Evolutionary conservation across 2,329 filamentous ascomycete species (phyloP), one percentile per base, ranked within the genome.

Genomic region (Scedosporium dehoogii): DNA sequence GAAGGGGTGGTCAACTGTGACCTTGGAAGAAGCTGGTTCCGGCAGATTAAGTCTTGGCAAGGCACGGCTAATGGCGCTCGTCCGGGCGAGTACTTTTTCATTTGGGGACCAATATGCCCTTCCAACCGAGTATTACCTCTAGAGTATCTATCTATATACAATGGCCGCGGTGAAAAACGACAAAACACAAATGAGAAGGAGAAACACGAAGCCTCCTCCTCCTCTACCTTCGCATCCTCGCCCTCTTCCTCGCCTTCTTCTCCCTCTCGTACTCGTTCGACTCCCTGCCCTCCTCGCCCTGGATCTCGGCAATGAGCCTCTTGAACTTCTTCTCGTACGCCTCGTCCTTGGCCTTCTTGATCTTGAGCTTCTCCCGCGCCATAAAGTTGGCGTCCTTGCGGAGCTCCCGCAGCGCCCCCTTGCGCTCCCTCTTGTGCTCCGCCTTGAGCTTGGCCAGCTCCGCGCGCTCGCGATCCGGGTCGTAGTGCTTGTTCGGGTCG

Each of bases 301-400:
- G 93, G 69, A 99, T 97, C 82, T 97, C 92, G 9, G 92, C 90
- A 68, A 97, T 86, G 64, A 99, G 80, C 67, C 89, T 85, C 81
- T 89, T 90, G 80, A 93, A 96, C 83, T 97, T 97, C 81, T 90
- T 90, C 81, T 97, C 93, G 80, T 99, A 97, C 67, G 90, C 92
- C 63, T 85, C 85, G 79, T 97, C 94, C 78, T 86, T 88, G 78
- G 90, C 90, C 82, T 92, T 96, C 86, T 97, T 97, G 79, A 96
- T 82, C 69, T 85, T 84, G 70, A 99, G 80, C 75, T 90, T 90
- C 82, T 97, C 92, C 68, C 93, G 83, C 41, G 92, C 91, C 78
- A 97, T 86, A 72, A 99, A 97, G 74, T 89, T 91, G 62, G 92
- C 90, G 70, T 99, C 96, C 81, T 97, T 97, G 72, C 94, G 85